A percentile compares a stretch with the other conserved stretches of the same genome.
phyloP scores from a whole-genome alignment of 1,284 basidiomycete genomes.

The Stygiomarasmius scandens region DNA sequence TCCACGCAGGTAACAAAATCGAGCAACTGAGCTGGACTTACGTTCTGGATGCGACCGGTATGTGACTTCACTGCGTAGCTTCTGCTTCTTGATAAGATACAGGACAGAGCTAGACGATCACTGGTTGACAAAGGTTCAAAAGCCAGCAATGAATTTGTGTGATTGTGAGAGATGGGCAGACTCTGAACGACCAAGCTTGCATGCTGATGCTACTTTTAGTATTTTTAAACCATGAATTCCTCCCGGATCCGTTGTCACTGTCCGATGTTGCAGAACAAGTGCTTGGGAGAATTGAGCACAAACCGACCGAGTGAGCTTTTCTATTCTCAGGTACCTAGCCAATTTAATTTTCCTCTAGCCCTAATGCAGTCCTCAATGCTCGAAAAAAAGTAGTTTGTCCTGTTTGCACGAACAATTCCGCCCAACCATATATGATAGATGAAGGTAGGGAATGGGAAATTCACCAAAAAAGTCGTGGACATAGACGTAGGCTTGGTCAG shows the following conservation, averaged over 20 bases:
- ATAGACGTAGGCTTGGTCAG: slow-evolving; percentile 49
- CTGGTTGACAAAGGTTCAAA: slow-evolving; percentile 61
- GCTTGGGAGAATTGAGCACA: slow-evolving; percentile 44
- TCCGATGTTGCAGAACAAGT: slow-evolving; percentile 60
- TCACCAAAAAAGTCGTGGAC: slow-evolving; percentile 64
- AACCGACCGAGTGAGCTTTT: slow-evolving; percentile 49
- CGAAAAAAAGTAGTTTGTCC: slow-evolving; percentile 67
- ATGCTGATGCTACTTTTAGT: slow-evolving; percentile 37
- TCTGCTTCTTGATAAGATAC: slow-evolving; percentile 17
- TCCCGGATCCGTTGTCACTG: slow-evolving; percentile 64
- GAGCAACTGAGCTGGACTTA: slow-evolving; percentile 45
- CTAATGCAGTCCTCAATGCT: slow-evolving; percentile 55
- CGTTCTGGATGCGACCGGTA: slow-evolving; percentile 80
- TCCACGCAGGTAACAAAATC: slow-evolving; percentile 53
- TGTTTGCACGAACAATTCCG: slow-evolving; percentile 66
- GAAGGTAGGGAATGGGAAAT: slow-evolving; percentile 65
- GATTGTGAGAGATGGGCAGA: slow-evolving; percentile 40
- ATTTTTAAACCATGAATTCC: slow-evolving; percentile 54
- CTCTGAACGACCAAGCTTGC: background rate
- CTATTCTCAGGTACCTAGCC: background rate
- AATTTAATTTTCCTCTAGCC: slow-evolving; percentile 41
- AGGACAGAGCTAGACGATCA: slow-evolving; percentile 50
- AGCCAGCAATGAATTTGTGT: slow-evolving; percentile 53
- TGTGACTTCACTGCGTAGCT: slow-evolving; percentile 16
- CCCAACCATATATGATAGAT: slow-evolving; percentile 76